phyloP scores from a whole-genome alignment of 108 stramenopile genomes.

The Fistulifera pelliculosa region DNA sequence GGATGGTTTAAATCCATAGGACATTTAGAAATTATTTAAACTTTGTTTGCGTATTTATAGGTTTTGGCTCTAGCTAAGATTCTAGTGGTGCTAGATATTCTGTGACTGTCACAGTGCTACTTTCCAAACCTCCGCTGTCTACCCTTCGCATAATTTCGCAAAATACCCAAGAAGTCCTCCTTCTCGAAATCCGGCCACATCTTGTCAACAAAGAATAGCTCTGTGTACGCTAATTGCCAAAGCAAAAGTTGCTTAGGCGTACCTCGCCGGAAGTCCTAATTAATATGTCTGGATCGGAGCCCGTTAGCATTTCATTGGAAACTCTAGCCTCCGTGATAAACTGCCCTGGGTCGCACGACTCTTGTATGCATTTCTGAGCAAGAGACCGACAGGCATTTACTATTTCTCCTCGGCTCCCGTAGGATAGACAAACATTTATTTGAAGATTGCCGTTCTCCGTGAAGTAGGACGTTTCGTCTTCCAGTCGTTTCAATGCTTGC shows the following conservation, averaged over 20 bases:
- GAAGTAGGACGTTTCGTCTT: conserved; percentile 21
- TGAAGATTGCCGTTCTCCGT: not conserved
- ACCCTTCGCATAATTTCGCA: conserved; percentile 46
- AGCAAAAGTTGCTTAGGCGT: conserved; percentile 85
- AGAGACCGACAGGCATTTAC: conserved; percentile 44
- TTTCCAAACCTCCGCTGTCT: conserved; percentile 74
- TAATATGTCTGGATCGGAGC: conserved; percentile 73
- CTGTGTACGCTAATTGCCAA: conserved; percentile 79
- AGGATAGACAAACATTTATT: conserved; percentile 19
- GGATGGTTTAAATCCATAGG: too few species aligned
- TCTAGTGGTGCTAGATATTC: too few species aligned
- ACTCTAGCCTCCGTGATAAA: conserved; percentile 41
- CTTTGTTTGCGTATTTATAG: too few species aligned
- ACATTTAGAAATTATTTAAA: too few species aligned
- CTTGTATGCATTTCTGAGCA: conserved; percentile 31
- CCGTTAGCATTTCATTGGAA: conserved; percentile 31
- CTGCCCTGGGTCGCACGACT: conserved; percentile 17
- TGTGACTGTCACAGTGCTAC: too few species aligned
- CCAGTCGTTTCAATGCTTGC: conserved; percentile 43
- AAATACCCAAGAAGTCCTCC: conserved; percentile 9
- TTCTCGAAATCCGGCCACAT: conserved; percentile 83
- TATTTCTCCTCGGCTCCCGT: conserved; percentile 88
- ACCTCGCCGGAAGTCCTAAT: conserved; percentile 83
- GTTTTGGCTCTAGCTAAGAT: too few species aligned
- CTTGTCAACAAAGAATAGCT: conserved; percentile 51